Evolutionary conservation across 768 basidiomycete species (phyloP).

Genomic region (Termitomyces eurrhizus): DNA sequence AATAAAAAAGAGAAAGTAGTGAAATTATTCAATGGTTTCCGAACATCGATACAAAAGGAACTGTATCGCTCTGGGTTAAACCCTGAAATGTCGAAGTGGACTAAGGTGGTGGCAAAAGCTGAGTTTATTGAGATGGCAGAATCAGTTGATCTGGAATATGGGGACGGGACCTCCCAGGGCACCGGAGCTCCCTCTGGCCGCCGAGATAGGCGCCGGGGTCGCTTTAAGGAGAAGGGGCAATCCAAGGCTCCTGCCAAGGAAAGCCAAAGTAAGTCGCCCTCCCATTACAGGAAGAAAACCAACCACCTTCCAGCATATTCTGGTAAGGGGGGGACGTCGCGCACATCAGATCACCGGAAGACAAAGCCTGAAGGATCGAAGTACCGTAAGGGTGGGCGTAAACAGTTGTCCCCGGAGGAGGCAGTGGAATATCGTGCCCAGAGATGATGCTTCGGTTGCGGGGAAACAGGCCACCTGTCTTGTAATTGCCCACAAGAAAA

Average conservation of each 20-base stretch:
- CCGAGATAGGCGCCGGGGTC: no score
- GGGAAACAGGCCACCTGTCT: background rate
- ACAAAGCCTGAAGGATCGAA: no score
- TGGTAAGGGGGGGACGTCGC: no score
- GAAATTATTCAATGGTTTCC: slow-evolving; percentile 27
- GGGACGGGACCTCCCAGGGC: no score
- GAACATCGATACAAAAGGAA: background rate
- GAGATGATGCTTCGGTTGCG: background rate
- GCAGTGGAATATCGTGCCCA: background rate
- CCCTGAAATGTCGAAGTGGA: slow-evolving; percentile 23
- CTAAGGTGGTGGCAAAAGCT: slow-evolving; percentile 15
- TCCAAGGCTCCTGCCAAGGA: no score
- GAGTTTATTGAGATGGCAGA: background rate
- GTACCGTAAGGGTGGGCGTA: no score
- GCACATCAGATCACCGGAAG: no score
- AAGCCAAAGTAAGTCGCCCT: no score
- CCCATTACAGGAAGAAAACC: no score
- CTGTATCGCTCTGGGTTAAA: slow-evolving; percentile 24
- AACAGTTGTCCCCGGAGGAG: background rate
- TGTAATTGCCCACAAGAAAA: background rate
- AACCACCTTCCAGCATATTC: no score
- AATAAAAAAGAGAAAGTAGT: slow-evolving; percentile 9
- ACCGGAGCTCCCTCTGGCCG: no score
- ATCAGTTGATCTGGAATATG: background rate
- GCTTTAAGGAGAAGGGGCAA: no score